A percentile compares a stretch with the other conserved stretches of the same genome.
Evolutionary conservation across 805 yeast species (phyloP).

Genomic region (Teunomyces panamensis): DNA sequence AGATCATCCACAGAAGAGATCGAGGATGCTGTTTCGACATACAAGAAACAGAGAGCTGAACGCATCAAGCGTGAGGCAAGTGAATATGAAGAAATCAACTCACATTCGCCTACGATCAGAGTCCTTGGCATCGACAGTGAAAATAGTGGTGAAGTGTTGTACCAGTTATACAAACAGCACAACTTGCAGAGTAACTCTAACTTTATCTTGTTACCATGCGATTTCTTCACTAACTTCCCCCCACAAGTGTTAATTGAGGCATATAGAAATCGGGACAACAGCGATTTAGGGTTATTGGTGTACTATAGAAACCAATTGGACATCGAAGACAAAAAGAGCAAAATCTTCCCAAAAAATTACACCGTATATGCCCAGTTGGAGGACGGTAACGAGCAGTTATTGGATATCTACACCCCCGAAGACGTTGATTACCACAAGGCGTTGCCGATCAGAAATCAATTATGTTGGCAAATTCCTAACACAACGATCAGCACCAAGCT

Average conservation of each 20-base stretch:
- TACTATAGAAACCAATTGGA: conserved; percentile 74
- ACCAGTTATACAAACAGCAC: conserved; percentile 43
- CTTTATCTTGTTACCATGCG: conserved; percentile 89
- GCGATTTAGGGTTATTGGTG: conserved; percentile 72
- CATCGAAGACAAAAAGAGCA: conserved; percentile 67
- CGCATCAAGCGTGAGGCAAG: conserved; percentile 5
- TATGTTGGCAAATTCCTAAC: conserved; percentile 86
- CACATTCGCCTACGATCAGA: conserved; percentile 17
- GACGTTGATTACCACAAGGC: conserved; percentile 70
- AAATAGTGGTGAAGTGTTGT: conserved; percentile 62
- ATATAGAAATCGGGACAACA: conserved; percentile 66
- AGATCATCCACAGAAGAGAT: conserved; percentile 47
- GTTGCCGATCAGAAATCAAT: conserved; percentile 74
- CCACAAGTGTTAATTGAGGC: conserved; percentile 86
- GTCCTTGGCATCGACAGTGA: conserved; percentile 39
- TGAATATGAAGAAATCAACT: conserved; percentile 12
- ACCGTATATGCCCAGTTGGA: conserved; percentile 57
- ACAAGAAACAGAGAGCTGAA: conserved; percentile 37
- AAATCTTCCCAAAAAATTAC: conserved; percentile 59
- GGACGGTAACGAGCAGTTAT: conserved; percentile 46
- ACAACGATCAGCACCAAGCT: conserved; percentile 73
- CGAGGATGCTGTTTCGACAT: conserved; percentile 46
- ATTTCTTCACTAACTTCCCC: conserved; percentile 87
- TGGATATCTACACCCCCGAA: conserved; percentile 71
- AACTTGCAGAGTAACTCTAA: conserved; percentile 30